Percentiles rank a stretch among this genome's conserved stretches.
Conservation (phyloP, 2,329 filamentous ascomycete genomes). For the Fusarium sp. region DNA sequence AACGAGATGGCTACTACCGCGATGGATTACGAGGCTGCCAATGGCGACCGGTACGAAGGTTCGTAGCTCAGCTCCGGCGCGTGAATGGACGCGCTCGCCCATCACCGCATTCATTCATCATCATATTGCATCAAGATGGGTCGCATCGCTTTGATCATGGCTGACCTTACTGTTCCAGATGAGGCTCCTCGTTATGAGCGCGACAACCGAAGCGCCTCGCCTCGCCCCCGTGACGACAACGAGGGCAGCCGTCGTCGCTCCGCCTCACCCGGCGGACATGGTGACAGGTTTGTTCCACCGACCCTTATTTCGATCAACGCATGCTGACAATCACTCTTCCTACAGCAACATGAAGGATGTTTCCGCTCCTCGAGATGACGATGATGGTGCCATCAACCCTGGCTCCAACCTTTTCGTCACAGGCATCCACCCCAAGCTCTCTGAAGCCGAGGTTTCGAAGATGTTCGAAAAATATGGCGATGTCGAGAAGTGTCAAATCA, state of each 20-base stretch:
- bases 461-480: conserved; percentile 99
- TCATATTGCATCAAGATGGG: conserved; percentile 10
- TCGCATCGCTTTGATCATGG: not conserved
- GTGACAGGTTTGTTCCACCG: conserved; percentile 46
- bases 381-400: conserved; percentile 87
- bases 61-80: conserved; percentile 46
- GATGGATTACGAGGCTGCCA: conserved; percentile 78
- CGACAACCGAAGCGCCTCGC: conserved; percentile 75
- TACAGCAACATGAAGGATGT: conserved; percentile 65
- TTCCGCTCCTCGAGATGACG: conserved; percentile 68
- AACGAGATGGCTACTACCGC: conserved; percentile 70
- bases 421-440: conserved; percentile 93
- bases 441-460: conserved; percentile 89
- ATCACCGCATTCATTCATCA: conserved; percentile 6
- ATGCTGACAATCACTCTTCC: conserved; percentile 19
- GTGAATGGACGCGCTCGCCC: conserved; percentile 37
- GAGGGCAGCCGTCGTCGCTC: conserved; percentile 72
- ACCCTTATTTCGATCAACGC: not conserved
- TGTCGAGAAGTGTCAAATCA: conserved; percentile 99
- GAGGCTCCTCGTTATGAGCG: conserved; percentile 75
- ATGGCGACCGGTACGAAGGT: conserved; percentile 77
- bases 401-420: conserved; percentile 99
- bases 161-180: conserved; percentile 58
- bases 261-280: conserved; percentile 68
- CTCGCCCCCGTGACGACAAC: conserved; percentile 72